Conservation (phyloP, 2,329 filamentous ascomycete species). For the Fusarium vanettenii region DNA sequence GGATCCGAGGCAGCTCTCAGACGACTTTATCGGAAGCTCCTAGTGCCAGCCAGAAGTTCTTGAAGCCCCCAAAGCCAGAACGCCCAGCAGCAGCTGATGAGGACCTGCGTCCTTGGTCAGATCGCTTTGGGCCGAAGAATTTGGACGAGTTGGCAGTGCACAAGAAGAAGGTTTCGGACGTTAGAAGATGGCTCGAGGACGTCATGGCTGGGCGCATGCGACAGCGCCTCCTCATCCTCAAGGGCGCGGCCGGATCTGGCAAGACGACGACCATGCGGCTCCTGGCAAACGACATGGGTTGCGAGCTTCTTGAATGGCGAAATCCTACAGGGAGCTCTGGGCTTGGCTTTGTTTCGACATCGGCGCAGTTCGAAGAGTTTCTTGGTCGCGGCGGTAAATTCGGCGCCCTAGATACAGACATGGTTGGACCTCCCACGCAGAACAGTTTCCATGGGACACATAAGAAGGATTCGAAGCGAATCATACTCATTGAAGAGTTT, state of each 20-base stretch:
- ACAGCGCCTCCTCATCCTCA: slow-evolving; percentile 84
- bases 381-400: slow-evolving; percentile 85
- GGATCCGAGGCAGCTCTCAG: slow-evolving; percentile 55
- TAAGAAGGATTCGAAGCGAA: slow-evolving; percentile 52
- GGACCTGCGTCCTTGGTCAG: slow-evolving; percentile 84
- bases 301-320: slow-evolving; percentile 88
- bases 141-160: slow-evolving; percentile 92
- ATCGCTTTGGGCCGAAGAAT: slow-evolving; percentile 80
- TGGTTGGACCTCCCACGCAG: slow-evolving; percentile 43
- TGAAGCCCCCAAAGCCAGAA: slow-evolving; percentile 55
- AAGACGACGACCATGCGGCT: slow-evolving; percentile 90
- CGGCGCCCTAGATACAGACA: slow-evolving; percentile 70
- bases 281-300: slow-evolving; percentile 80
- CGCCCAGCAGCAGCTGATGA: slow-evolving; percentile 52
- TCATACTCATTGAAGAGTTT: slow-evolving; percentile 85
- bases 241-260: slow-evolving; percentile 89
- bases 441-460: slow-evolving; percentile 29
- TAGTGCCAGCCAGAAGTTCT: slow-evolving; percentile 63
- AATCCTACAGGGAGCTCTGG: slow-evolving; percentile 76
- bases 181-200: slow-evolving; percentile 83
- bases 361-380: slow-evolving; percentile 92
- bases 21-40: slow-evolving; percentile 34
- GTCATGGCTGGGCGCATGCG: slow-evolving; percentile 73
- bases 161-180: slow-evolving; percentile 92
- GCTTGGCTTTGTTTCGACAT: slow-evolving; percentile 74